Percentiles rank a stretch among this genome's conserved stretches.
Conservation (phyloP, 2,329 filamentous ascomycete species). For the Colletotrichum australisinense region DNA sequence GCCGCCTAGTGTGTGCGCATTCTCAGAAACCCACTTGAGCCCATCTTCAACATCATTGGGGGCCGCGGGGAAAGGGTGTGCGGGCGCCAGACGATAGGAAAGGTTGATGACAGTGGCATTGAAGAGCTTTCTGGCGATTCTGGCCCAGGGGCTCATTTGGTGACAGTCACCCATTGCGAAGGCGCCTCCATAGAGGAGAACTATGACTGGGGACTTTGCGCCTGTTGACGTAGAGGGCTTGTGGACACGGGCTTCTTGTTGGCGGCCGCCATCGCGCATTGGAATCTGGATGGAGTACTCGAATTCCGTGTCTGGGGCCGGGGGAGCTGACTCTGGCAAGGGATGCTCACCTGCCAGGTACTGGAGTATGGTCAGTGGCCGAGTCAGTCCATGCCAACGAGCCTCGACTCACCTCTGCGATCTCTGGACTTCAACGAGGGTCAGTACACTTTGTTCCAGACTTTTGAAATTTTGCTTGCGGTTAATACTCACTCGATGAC, state of each 20-base stretch:
- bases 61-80: slow-evolving; percentile 54
- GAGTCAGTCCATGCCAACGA: neutral
- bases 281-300: slow-evolving; percentile 1
- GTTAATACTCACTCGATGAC: neutral
- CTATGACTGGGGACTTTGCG: slow-evolving; percentile 5
- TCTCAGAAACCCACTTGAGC: slow-evolving; percentile 26
- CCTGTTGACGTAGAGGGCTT: neutral
- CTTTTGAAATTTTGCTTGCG: neutral
- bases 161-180: slow-evolving; percentile 13
- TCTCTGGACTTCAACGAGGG: neutral
- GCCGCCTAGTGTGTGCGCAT: slow-evolving; percentile 17
- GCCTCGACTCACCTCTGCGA: neutral
- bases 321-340: neutral
- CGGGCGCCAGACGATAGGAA: slow-evolving; percentile 60
- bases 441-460: neutral
- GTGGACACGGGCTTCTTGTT: slow-evolving; percentile 9
- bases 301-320: neutral
- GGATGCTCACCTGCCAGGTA: neutral
- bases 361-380: neutral
- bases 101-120: slow-evolving; percentile 47
- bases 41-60: slow-evolving; percentile 55
- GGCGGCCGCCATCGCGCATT: slow-evolving; percentile 18
- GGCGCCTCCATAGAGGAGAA: slow-evolving; percentile 28
- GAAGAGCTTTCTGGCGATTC: neutral
- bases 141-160: neutral